Percentiles rank a stretch among this genome's conserved stretches.
Conservation (phyloP, 2,329 filamentous ascomycete genomes). For the Fusarium albidum region DNA sequence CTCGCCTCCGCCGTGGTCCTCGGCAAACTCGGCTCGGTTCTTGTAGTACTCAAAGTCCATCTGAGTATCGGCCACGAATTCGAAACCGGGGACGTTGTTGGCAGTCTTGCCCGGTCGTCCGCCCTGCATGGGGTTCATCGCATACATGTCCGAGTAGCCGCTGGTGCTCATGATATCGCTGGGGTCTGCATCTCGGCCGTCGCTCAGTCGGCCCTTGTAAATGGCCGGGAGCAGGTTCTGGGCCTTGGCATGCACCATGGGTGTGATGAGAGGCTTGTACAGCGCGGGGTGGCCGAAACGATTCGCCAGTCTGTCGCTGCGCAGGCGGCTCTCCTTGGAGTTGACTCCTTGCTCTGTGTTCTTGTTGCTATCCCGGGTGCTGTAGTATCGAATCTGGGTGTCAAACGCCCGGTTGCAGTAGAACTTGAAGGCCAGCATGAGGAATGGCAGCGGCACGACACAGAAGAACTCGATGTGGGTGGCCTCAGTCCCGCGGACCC, state of each 20-base stretch:
- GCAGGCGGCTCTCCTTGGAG: constrained; percentile 61
- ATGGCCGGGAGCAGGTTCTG: constrained; percentile 86
- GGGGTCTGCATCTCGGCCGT: constrained; percentile 68
- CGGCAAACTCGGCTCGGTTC: constrained; percentile 85
- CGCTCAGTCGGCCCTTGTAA: constrained; percentile 81
- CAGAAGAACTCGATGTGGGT: constrained; percentile 68
- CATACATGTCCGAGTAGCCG: constrained; percentile 84
- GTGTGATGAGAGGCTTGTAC: constrained; percentile 88
- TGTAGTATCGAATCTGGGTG: constrained; percentile 81
- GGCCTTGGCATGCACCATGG: constrained; percentile 93
- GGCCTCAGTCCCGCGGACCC: constrained; percentile 69
- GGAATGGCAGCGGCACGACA: constrained; percentile 77
- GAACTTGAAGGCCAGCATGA: constrained; percentile 85
- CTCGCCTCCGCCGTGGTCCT: constrained; percentile 83
- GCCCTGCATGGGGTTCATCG: constrained; percentile 78
- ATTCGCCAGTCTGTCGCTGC: constrained; percentile 74
- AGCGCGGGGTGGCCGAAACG: constrained; percentile 92
- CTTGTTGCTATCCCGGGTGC: constrained; percentile 65
- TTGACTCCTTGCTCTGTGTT: constrained; percentile 53
- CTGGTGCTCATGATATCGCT: constrained; percentile 66
- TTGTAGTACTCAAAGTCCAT: constrained; percentile 95
- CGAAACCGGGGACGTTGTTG: constrained; percentile 73
- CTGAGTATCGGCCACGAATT: constrained; percentile 85
- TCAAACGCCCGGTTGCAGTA: constrained; percentile 84
- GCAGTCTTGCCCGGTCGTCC: constrained; percentile 57